These are phyloP conservation scores for Daldinia loculata DNA, from an alignment of 495 filamentous ascomycete species.

Conservation along the genomic window DNA sequence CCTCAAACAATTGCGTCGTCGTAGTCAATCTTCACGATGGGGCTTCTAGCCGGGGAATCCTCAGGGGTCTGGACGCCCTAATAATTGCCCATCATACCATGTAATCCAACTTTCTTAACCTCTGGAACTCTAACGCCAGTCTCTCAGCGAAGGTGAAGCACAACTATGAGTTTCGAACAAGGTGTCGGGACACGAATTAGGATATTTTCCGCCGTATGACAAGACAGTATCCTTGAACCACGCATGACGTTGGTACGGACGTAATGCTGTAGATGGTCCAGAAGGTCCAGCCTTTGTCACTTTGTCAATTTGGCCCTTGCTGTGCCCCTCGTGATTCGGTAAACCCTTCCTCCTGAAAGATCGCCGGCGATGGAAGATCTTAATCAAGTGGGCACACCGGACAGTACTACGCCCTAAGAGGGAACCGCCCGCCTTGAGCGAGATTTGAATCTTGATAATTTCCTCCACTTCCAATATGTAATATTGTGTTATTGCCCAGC, in stretches of 20 bases:
- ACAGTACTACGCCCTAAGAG: constrained; percentile 16
- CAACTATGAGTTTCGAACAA: constrained; percentile 24
- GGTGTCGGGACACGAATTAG: constrained; percentile 16
- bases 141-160: constrained; percentile 19
- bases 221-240: constrained; percentile 20
- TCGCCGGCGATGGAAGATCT: constrained; percentile 42
- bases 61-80: constrained; percentile 22
- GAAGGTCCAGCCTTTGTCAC: constrained; percentile 23
- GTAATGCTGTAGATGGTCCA: constrained; percentile 5
- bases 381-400: constrained; percentile 41
- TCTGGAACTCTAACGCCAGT: neutral
- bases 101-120: constrained; percentile 4
- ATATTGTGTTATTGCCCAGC: constrained; percentile 5
- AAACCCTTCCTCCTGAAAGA: constrained; percentile 33
- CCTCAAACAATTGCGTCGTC: constrained; percentile 36
- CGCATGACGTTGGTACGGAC: constrained; percentile 20
- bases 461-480: constrained; percentile 20
- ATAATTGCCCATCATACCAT: constrained; percentile 16
- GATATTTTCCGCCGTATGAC: constrained; percentile 34
- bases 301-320: constrained; percentile 19
- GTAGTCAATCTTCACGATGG: constrained; percentile 23
- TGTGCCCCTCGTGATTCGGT: constrained; percentile 36
- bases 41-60: constrained; percentile 4
- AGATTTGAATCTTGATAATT: constrained; percentile 37
- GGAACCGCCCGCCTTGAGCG: constrained; percentile 6